Base-by-base conservation (phyloP, 768 basidiomycete genomes). In the Pholiota conissans region DNA sequence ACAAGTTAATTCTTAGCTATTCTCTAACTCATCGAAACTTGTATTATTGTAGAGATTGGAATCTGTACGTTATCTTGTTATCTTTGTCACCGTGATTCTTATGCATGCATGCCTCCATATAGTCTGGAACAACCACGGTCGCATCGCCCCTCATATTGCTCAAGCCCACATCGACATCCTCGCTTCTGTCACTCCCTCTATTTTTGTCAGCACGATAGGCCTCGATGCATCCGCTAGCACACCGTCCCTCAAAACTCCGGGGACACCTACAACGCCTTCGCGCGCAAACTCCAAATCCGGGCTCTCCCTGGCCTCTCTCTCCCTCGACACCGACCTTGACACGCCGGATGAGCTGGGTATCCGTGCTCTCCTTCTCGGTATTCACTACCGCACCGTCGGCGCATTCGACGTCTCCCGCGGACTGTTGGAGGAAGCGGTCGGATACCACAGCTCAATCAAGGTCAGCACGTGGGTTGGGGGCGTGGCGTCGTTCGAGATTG, bases 61-160 rank as follows among this genome's bases (percentile, higher is more conserved):
- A 79, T 91, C 50, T 91, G 90, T 91, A 64, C 75, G 2, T 9
- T 39, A 56, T 30, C 26, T 37, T 20, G 10, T 29, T 28, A 29
- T 48, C n/a, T 4, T 24, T 34, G 5, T 42, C 20, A 29, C 42
- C 13, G 5, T 18, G 16, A 24, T 30, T 37, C 37, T 45, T 30
- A 27, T 30, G 46, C n/a, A 7, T 18, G 22, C 28, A 5, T 13
- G 3, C 24, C 32, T 28, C 22, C 22, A 28, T 0, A 26, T 62
- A 90, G 89, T 92, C 71, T 92, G 91, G 90, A 93, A 92, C 65
- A 86, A 79, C 0, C 86, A 91, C 65, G 68, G 80, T n/a, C 82
- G 88, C 3, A 79, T 90, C 42, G 74, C 77, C 6, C 71, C 75
- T 16, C 69, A 70, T 2, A 77, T 84, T 11, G 87, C 89, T 0